Evolutionary conservation across 2,329 filamentous ascomycete species (phyloP), one percentile per base, ranked within the genome.

Genomic region (Xylariaceae sp.): DNA sequence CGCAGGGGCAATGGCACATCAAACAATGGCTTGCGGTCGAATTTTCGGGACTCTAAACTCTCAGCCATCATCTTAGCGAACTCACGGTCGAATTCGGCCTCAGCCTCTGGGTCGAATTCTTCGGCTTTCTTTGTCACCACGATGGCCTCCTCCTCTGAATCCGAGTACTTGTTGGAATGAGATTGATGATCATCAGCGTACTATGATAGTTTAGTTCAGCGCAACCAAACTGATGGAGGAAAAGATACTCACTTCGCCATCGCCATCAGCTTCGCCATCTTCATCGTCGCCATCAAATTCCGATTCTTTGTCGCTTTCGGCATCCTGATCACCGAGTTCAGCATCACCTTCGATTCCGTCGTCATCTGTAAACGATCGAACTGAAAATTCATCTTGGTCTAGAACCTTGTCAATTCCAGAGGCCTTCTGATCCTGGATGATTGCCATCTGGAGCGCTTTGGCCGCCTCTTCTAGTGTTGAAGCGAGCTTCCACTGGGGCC

Each of bases 21-120:
- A 70, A 99, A 97, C 55, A 94, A 82, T 34, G 90, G 86, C 75
- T 96, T 97, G 63, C 94, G 89, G 71, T 99, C 94, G 67, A 96
- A 96, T 69, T 96, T 97, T 67, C 94, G 86, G 3, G 93, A 95
- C 67, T 99, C 94, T 68, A 96, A 78, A 76, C 93, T 97, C 74
- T 99, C 94, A 54, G 92, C 85, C 93, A 99, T 97, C 85, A 99
- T 89, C 75, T 96, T 97, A 44, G 94, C 92, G 73, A 96, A 94
- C 75, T 97, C 94, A 68, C 93, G 90, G 71, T 99, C 95, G 72
- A 99, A 99, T 48, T 99, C 94, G 5, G 93, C 94, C 70, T 99
- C 94, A 47, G 88, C 91, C 75, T 97, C 92, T 0, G 93, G 92
- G 66, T 99, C 92, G 58, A 92, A 82, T 67, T 93, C 85, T 72